Conservation (phyloP, 2,329 filamentous ascomycete genomes). For the Exophiala sp. region DNA sequence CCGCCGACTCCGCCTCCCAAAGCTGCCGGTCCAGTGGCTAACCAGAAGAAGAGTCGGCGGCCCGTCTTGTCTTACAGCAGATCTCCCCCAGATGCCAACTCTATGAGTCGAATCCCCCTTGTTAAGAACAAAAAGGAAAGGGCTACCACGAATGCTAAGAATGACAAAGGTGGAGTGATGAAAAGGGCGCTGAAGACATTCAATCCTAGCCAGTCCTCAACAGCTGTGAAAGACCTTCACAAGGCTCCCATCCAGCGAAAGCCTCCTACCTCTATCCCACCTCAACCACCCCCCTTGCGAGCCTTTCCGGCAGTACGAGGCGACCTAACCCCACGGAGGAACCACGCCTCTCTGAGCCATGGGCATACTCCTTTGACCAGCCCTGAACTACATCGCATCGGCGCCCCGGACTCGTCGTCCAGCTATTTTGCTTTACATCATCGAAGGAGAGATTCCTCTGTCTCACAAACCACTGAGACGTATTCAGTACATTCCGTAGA, state of each 20-base stretch:
- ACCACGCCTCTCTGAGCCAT: conserved; percentile 15
- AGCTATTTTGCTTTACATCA: conserved; percentile 37
- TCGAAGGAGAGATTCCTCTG: conserved; percentile 37
- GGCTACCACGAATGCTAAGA: conserved; percentile 9
- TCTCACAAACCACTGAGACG: conserved; percentile 39
- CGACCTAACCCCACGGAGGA: conserved; percentile 15
- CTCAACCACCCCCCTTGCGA: conserved; percentile 9
- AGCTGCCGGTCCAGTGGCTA: conserved; percentile 19
- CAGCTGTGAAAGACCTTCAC: conserved; percentile 22
- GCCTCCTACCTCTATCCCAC: conserved; percentile 3
- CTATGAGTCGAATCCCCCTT: conserved; percentile 16
- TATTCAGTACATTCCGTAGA: conserved; percentile 37
- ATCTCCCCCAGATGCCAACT: conserved; percentile 9
- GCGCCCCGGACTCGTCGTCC: conserved; percentile 15
- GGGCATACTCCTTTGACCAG: conserved; percentile 22
- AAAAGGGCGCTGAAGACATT: conserved; percentile 28
- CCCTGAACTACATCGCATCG: conserved; percentile 16
- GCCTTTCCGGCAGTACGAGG: conserved; percentile 12
- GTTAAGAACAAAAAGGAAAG: conserved; percentile 19
- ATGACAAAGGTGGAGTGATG: conserved; percentile 23
- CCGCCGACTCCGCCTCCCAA: conserved; percentile 14
- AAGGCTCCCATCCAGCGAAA: conserved; percentile 11
- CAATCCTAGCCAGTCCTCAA: conserved; percentile 27
- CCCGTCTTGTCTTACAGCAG: conserved; percentile 15
- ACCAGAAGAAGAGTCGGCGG: conserved; percentile 29